phyloP scores from a whole-genome alignment of 805 yeast species.

The Candida multigemmis region DNA sequence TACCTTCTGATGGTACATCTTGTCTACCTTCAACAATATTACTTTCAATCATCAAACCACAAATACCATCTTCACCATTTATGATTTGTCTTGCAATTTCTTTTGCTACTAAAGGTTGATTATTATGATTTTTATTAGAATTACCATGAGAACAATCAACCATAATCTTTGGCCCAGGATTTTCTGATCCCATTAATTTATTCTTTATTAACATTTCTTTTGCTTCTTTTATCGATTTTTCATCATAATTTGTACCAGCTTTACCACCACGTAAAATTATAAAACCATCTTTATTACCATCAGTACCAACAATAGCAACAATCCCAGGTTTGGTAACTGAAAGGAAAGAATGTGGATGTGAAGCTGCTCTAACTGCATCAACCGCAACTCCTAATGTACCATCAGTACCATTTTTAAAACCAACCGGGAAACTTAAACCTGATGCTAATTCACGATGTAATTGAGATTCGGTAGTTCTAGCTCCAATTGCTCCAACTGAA shows the following conservation, averaged over 20 bases:
- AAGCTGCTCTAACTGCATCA: slow-evolving; percentile 90
- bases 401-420: slow-evolving; percentile 98
- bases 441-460: slow-evolving; percentile 96
- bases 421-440: slow-evolving; percentile 97
- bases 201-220: slow-evolving; percentile 48
- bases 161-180: slow-evolving; percentile 60
- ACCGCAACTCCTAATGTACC: slow-evolving; percentile 89
- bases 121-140: slow-evolving; percentile 86
- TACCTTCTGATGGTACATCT: slow-evolving; percentile 52
- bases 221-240: slow-evolving; percentile 64
- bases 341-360: slow-evolving; percentile 89
- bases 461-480: slow-evolving; percentile 97
- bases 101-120: slow-evolving; percentile 89
- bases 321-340: slow-evolving; percentile 96
- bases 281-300: slow-evolving; percentile 91
- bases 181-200: slow-evolving; percentile 11
- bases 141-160: slow-evolving; percentile 98
- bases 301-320: slow-evolving; percentile 93
- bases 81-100: slow-evolving; percentile 77
- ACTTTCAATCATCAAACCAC: slow-evolving; percentile 95
- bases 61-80: slow-evolving; percentile 68
- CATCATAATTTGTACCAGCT: slow-evolving; percentile 88
- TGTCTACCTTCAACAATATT: slow-evolving; percentile 90
- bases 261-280: slow-evolving; percentile 95
- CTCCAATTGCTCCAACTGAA: slow-evolving; percentile 97